Base-by-base conservation (phyloP, 805 yeast species). In the Metschnikowia shivogae region DNA sequence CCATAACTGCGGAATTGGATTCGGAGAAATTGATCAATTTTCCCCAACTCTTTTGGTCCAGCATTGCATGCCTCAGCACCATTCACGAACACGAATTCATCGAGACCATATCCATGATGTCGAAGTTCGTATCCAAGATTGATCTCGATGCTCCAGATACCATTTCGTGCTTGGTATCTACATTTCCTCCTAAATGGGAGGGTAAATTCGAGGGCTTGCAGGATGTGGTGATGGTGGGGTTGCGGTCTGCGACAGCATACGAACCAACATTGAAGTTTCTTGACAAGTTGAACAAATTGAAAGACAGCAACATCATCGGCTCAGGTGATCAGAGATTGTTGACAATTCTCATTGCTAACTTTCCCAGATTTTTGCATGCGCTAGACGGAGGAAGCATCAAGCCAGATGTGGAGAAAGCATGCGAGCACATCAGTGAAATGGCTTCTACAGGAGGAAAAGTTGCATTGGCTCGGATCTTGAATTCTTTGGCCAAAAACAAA, bases 151-250 rank as follows among this genome's bases (percentile, higher is more conserved):
- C 95, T 0, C 86, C 84, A 0, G 96, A 86, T 44, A 87, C 95
- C 0, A 92, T 89, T 1, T 80, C 84, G 20, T 83, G 95, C 61
- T 72, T 90, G 47, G 79, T 87, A 13, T 78, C 93, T 0, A 86
- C 93, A 0, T 93, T 90, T 60, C 99, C 99, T 0, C 82, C 93
- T 0, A 84, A 86, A 46, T 93, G 98, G 99, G 96, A 90, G 59
- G 96, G 97, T 1, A 77, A 82, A 45, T 93, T 89, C 62, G 92
- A 84, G 57, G 98, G 98, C 0, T 68, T 93, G 6, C 96, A 89
- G 56, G 82, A 78, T 36, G 74, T 85, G 14, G 80, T 90, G 0
- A 70, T 89, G 76, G 78, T 81, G 37, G 99, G 99, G 0, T 67
- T 95, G 45, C 68, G 96, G 43, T 89, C 97, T 0, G 71, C 89